phyloP scores from a whole-genome alignment of 345 rosid genomes.

The Sonneratia alba region DNA sequence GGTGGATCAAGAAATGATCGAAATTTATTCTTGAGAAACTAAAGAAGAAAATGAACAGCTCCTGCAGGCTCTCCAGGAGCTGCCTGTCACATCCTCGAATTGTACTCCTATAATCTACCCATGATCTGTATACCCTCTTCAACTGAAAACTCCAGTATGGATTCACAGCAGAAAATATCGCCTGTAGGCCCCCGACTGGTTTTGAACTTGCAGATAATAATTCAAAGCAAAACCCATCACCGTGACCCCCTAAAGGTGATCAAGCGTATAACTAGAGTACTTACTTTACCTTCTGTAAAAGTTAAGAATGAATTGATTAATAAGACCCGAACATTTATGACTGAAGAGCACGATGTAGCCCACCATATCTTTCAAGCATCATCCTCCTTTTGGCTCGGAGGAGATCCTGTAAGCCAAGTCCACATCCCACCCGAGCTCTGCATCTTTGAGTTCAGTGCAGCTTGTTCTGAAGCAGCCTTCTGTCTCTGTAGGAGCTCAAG shows the following conservation, averaged over 20 bases:
- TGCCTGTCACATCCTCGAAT: neutral
- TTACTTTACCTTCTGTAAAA: neutral
- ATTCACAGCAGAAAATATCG: neutral
- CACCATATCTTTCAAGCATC: constrained; percentile 3
- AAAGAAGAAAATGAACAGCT: neutral
- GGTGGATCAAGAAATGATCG: neutral
- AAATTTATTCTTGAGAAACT: neutral
- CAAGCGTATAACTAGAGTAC: neutral
- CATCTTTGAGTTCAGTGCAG: constrained; percentile 55
- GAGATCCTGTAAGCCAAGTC: constrained; percentile 91
- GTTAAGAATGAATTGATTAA: constrained; percentile 3
- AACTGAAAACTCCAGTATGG: neutral
- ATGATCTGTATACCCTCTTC: neutral
- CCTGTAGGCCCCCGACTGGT: neutral
- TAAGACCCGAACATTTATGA: neutral
- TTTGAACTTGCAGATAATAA: constrained; percentile 1
- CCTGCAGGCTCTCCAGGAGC: neutral
- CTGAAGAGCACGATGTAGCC: neutral
- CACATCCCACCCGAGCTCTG: constrained; percentile 77
- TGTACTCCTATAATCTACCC: neutral
- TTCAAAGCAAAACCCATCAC: neutral
- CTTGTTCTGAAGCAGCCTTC: constrained; percentile 88
- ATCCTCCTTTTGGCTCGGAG: constrained; percentile 24
- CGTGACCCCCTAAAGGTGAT: neutral
- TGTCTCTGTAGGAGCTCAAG: constrained; percentile 83